Percentiles rank a stretch among this genome's conserved stretches.
phyloP scores from a whole-genome alignment of 148 eudicot genomes.

The Cornus kousa region DNA sequence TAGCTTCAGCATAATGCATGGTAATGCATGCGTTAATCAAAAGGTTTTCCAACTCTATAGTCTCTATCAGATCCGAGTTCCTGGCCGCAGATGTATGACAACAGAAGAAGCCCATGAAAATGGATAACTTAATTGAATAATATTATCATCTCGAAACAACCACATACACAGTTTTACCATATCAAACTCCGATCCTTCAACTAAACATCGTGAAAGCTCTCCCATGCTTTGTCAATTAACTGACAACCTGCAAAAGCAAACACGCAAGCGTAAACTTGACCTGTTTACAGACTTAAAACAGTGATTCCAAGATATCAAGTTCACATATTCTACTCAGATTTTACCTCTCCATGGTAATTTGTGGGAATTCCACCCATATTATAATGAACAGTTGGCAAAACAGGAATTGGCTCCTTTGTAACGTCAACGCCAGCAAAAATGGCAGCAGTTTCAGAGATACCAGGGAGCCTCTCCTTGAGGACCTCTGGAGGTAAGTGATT shows the following conservation, averaged over 20 bases:
- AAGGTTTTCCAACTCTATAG: slow-evolving; percentile 91
- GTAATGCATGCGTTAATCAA: slow-evolving; percentile 93
- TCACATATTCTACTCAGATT: neutral
- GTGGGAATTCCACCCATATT: slow-evolving; percentile 99
- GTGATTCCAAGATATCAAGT: neutral
- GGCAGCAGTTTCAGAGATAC: slow-evolving; percentile 99
- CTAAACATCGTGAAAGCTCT: slow-evolving; percentile 90
- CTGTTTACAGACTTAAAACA: neutral
- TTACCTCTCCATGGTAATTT: slow-evolving; percentile 94
- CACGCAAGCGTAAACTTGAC: neutral
- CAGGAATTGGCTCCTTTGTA: slow-evolving; percentile 98
- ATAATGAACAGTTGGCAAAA: slow-evolving; percentile 96
- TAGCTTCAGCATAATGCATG: slow-evolving; percentile 99
- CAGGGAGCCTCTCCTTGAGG: slow-evolving; percentile 98
- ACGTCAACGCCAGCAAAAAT: slow-evolving; percentile 99
- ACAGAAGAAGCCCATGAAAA: neutral
- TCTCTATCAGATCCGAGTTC: slow-evolving; percentile 98
- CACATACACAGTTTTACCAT: slow-evolving; percentile 52
- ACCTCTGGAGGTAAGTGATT: slow-evolving; percentile 99
- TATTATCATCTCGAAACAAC: neutral
- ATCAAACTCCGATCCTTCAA: slow-evolving; percentile 88
- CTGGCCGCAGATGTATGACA: slow-evolving; percentile 28
- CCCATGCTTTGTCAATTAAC: slow-evolving; percentile 90
- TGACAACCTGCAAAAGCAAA: slow-evolving; percentile 61
- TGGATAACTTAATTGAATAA: neutral